Percentiles rank a stretch among this genome's conserved stretches.
phyloP scores from a whole-genome alignment of 306 rosid genomes.

The Canavalia gladiata region DNA sequence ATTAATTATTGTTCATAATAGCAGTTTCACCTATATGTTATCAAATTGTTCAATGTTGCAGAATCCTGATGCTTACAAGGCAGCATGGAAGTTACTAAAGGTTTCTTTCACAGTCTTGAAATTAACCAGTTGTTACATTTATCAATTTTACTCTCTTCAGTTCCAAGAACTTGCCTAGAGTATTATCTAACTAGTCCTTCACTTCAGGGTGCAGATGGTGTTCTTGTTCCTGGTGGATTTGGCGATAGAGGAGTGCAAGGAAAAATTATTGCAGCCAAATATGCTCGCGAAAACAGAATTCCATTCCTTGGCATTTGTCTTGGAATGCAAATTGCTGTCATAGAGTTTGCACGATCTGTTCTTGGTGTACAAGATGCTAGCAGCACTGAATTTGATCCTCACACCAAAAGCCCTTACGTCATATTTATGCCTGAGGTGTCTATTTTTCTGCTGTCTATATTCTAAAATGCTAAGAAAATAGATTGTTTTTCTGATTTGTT shows the following conservation, averaged over 20 bases:
- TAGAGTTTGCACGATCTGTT: conserved; percentile 86
- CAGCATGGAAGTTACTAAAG: conserved; percentile 86
- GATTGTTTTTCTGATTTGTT: conserved; percentile 13
- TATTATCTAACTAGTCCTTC: conserved; percentile 35
- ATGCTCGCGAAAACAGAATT: conserved; percentile 83
- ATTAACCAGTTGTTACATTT: conserved; percentile 5
- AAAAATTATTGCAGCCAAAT: conserved; percentile 86
- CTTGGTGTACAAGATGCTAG: conserved; percentile 82
- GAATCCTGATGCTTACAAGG: conserved; percentile 76
- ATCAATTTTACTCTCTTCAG: background rate
- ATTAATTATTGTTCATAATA: conserved; percentile 5
- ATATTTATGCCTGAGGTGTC: conserved; percentile 98
- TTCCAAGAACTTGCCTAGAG: background rate
- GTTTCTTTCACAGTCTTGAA: conserved; percentile 48
- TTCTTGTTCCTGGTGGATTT: conserved; percentile 96
- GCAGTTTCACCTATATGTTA: conserved; percentile 22
- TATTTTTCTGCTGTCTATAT: conserved; percentile 4
- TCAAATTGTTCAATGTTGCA: conserved; percentile 52
- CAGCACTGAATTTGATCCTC: conserved; percentile 87
- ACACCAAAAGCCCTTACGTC: conserved; percentile 77
- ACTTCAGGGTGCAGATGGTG: conserved; percentile 91
- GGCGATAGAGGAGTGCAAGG: conserved; percentile 96
- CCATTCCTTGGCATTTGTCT: conserved; percentile 95
- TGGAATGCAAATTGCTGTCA: conserved; percentile 94
- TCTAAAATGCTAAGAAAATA: conserved; percentile 7